A percentile compares a stretch with the other conserved stretches of the same genome.
These are phyloP conservation scores for Musa itinerans DNA, from an alignment of 176 grass and related monocot genomes.

Conservation along the genomic window DNA sequence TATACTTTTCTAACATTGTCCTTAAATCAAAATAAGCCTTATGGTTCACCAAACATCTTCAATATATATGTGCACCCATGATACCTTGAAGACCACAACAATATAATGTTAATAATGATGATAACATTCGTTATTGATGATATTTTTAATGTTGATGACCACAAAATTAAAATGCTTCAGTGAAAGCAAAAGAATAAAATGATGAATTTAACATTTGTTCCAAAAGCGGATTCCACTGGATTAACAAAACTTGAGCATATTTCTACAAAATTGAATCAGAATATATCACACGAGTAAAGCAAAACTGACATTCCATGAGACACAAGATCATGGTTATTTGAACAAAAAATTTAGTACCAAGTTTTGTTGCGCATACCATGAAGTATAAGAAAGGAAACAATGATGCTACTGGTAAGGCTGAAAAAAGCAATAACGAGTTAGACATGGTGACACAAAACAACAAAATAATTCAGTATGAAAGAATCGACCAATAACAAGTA, in stretches of 20 bases:
- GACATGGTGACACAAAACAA: neutral
- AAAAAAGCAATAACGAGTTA: constrained; percentile 19
- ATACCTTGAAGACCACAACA: too few relatives aligned
- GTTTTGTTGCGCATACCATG: constrained; percentile 40
- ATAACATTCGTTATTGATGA: too few relatives aligned
- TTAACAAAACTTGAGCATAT: neutral
- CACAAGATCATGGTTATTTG: neutral
- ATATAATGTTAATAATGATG: too few relatives aligned
- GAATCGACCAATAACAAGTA: neutral
- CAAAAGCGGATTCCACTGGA: neutral
- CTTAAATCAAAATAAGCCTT: too few relatives aligned
- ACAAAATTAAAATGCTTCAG: neutral
- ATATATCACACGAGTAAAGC: neutral
- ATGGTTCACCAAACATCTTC: too few relatives aligned
- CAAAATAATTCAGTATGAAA: neutral
- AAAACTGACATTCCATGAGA: neutral
- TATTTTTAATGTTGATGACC: neutral
- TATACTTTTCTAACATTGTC: too few relatives aligned
- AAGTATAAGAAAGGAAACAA: constrained; percentile 61
- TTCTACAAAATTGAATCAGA: neutral
- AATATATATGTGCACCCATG: too few relatives aligned
- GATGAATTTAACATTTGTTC: neutral
- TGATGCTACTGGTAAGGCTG: constrained; percentile 54
- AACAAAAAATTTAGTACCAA: neutral
- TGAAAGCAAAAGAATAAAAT: neutral